These are phyloP conservation scores for Suillus americanus DNA, from an alignment of 768 basidiomycete genomes.

Conservation along the genomic window DNA sequence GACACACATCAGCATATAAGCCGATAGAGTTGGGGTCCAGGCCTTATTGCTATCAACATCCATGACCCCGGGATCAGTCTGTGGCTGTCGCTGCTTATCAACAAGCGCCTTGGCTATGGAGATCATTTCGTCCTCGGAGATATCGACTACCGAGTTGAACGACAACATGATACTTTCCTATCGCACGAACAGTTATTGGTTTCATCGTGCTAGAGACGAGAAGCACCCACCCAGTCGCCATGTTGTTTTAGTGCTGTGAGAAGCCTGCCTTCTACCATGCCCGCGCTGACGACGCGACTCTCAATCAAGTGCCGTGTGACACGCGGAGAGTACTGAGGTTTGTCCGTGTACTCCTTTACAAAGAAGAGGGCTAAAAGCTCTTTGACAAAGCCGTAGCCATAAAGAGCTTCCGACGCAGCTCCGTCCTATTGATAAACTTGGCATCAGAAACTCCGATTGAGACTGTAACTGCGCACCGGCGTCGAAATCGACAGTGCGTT, in stretches of 20 bases:
- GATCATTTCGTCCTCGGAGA: constrained; percentile 66
- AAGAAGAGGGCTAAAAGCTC: constrained; percentile 54
- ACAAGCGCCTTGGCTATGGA: constrained; percentile 48
- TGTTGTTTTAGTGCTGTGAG: constrained; percentile 50
- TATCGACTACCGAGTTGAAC: constrained; percentile 54
- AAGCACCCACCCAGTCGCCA: constrained; percentile 64
- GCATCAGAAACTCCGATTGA: constrained; percentile 6
- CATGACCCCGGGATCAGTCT: constrained; percentile 27
- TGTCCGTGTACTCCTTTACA: constrained; percentile 29
- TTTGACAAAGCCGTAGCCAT: constrained; percentile 57
- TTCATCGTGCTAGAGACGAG: no score
- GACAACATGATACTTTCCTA: constrained; percentile 47
- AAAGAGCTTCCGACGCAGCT: constrained; percentile 18
- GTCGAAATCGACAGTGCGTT: constrained; percentile 3
- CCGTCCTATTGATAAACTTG: constrained; percentile 6
- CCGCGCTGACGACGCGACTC: constrained; percentile 51
- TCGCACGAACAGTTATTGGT: neutral
- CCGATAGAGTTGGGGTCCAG: constrained; percentile 34
- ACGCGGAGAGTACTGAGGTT: constrained; percentile 52
- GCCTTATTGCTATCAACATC: constrained; percentile 34
- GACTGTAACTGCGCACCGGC: neutral
- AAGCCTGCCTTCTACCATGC: constrained; percentile 63
- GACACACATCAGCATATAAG: constrained; percentile 39
- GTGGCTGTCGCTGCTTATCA: constrained; percentile 32
- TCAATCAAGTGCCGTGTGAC: constrained; percentile 60